Percentiles rank a stretch among this genome's conserved stretches.
Conservation (phyloP, 2,329 filamentous ascomycete species). For the Colletotrichum tofieldiae region DNA sequence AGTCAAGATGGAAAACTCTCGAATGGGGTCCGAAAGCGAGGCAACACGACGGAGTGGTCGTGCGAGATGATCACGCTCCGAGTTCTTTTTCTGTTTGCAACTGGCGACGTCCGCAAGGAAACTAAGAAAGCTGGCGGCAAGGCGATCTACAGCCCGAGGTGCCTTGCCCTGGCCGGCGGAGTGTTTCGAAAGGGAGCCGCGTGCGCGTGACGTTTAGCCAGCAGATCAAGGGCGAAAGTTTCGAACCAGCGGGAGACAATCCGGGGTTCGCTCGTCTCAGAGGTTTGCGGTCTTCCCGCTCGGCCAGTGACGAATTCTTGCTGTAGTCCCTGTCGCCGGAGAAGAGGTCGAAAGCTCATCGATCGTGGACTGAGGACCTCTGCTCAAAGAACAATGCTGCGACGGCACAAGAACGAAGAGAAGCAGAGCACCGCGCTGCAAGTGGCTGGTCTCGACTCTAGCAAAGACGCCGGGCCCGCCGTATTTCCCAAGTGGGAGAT, state of each 20-base stretch:
- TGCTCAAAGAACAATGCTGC: constrained; percentile 5
- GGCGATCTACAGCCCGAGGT: constrained; percentile 21
- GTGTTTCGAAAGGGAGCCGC: constrained; percentile 42
- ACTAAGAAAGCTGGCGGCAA: constrained; percentile 24
- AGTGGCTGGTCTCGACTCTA: constrained; percentile 19
- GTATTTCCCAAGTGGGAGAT: constrained; percentile 22
- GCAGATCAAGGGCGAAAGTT: constrained; percentile 17
- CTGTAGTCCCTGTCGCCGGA: constrained; percentile 3
- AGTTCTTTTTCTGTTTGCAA: not conserved
- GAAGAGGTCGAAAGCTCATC: not conserved
- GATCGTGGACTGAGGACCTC: constrained; percentile 15
- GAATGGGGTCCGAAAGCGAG: constrained; percentile 31
- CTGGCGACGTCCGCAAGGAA: constrained; percentile 13
- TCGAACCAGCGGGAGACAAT: constrained; percentile 24
- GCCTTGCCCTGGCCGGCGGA: constrained; percentile 18
- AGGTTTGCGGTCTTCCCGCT: constrained; percentile 19
- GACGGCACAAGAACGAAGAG: not conserved
- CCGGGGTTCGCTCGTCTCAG: constrained; percentile 38
- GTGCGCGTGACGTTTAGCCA: constrained; percentile 30
- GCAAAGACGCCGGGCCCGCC: constrained; percentile 33
- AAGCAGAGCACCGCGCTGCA: constrained; percentile 3
- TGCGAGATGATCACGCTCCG: not conserved
- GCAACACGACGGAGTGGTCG: not conserved
- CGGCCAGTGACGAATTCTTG: constrained; percentile 5
- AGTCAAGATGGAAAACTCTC: not conserved